Evolutionary conservation across 2,329 filamentous ascomycete genomes (phyloP).

Genomic region (Epichloe elymi): DNA sequence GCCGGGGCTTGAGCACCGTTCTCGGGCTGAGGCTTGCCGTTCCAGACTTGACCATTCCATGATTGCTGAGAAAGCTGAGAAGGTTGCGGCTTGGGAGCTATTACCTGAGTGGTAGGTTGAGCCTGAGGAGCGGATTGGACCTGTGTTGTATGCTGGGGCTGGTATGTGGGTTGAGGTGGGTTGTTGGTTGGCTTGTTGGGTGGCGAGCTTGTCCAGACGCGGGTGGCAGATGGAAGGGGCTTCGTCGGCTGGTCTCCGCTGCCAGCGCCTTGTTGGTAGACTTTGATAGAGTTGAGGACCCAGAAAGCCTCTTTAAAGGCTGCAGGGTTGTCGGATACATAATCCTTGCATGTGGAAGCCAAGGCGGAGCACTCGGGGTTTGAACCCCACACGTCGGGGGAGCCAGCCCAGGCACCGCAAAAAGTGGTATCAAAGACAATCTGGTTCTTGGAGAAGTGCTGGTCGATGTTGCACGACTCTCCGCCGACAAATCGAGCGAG

Average conservation of each 20-base stretch:
- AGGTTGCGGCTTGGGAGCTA: neutral
- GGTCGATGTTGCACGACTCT: constrained; percentile 56
- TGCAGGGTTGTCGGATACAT: constrained; percentile 55
- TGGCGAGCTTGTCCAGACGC: neutral
- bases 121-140: neutral
- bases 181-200: neutral
- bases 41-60: neutral
- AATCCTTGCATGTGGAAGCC: constrained; percentile 55
- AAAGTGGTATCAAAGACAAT: constrained; percentile 76
- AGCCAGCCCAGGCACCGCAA: constrained; percentile 78
- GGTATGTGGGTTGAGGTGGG: neutral
- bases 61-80: neutral
- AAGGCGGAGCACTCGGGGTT: constrained; percentile 45
- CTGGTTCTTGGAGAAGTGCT: constrained; percentile 57
- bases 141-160: neutral
- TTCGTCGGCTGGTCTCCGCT: neutral
- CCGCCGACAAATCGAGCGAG: constrained; percentile 53
- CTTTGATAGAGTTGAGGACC: constrained; percentile 58
- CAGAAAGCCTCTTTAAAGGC: constrained; percentile 66
- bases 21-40: neutral
- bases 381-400: constrained; percentile 40
- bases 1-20: neutral
- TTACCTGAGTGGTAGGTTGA: neutral
- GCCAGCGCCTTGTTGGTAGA: constrained; percentile 30
- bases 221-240: neutral